phyloP scores from a whole-genome alignment of 1,284 basidiomycete genomes.

The Takashimella tepidaria region DNA sequence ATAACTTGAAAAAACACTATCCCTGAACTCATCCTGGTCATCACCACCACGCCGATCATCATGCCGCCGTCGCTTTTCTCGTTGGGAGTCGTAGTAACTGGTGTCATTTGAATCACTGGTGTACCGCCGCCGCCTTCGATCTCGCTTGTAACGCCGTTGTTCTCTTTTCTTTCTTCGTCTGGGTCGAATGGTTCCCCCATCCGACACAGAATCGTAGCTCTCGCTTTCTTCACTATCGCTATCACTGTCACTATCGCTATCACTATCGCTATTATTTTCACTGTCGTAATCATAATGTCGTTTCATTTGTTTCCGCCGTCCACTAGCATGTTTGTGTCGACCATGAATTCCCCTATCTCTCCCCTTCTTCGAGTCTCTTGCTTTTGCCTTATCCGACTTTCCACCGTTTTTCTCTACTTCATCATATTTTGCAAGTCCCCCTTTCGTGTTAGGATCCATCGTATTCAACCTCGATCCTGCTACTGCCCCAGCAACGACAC shows the following conservation, averaged over 20 bases:
- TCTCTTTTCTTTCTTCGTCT: slow-evolving; percentile 6
- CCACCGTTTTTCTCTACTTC: slow-evolving; percentile 7
- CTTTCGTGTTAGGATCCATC: background rate
- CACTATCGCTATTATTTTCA: background rate
- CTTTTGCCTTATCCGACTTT: slow-evolving; percentile 1
- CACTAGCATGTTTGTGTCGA: too few species aligned
- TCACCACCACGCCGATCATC: background rate
- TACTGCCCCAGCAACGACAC: slow-evolving; percentile 2
- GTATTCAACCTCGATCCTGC: background rate
- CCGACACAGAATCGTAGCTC: slow-evolving; percentile 18
- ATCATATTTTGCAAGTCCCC: too few species aligned
- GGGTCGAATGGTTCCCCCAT: slow-evolving; percentile 21
- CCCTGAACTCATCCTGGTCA: slow-evolving; percentile 17
- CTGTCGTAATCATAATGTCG: background rate
- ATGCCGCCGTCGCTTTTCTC: background rate
- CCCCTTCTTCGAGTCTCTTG: background rate
- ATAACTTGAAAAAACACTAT: slow-evolving; percentile 36
- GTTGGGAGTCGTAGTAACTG: background rate
- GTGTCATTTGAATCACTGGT: background rate
- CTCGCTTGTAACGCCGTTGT: background rate
- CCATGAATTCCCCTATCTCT: slow-evolving; percentile 1
- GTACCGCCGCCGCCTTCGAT: slow-evolving; percentile 1
- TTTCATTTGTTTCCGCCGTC: slow-evolving; percentile 3
- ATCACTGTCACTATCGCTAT: background rate
- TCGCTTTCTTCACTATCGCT: slow-evolving; percentile 10